Conservation (phyloP, 192 early-diverging fungal species). For the Geranomyces michiganensis region DNA sequence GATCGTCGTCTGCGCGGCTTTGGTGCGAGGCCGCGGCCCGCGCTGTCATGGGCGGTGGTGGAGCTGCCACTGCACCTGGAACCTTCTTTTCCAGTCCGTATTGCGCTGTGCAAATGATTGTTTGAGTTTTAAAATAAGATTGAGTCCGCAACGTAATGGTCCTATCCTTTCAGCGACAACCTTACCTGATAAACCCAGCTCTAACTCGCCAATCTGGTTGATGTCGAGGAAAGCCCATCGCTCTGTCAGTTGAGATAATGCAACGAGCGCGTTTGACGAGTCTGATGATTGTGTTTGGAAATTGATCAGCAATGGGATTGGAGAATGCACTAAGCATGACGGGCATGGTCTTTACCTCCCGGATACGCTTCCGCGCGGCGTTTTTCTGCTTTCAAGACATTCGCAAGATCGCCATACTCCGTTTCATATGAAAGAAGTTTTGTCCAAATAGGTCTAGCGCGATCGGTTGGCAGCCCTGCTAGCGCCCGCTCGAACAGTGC, state of each 20-base stretch:
- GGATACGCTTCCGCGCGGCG: constrained; percentile 74
- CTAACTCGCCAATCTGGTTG: constrained; percentile 67
- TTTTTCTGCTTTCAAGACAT: constrained; percentile 77
- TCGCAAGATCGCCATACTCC: constrained; percentile 81
- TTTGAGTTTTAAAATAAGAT: too few species aligned
- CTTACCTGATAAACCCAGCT: constrained; percentile 73
- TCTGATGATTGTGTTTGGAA: constrained; percentile 12
- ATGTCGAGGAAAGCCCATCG: constrained; percentile 81
- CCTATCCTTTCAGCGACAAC: too few species aligned
- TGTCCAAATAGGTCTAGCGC: constrained; percentile 77
- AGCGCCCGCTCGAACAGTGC: constrained; percentile 92
- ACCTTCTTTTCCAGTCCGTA: neutral
- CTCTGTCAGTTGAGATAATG: constrained; percentile 50
- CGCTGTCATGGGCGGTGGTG: neutral
- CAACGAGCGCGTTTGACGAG: constrained; percentile 1
- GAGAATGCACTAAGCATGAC: neutral
- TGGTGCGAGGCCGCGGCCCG: constrained; percentile 7
- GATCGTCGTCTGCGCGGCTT: neutral
- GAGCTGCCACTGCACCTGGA: constrained; percentile 13
- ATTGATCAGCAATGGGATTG: constrained; percentile 1
- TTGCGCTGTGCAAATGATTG: too few species aligned
- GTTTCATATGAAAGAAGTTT: constrained; percentile 84
- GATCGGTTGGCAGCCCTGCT: constrained; percentile 64
- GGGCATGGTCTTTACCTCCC: constrained; percentile 45
- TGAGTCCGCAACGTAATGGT: too few species aligned